Base-by-base conservation (phyloP, 129 eudicot species). In the Flaveria bidentis region DNA sequence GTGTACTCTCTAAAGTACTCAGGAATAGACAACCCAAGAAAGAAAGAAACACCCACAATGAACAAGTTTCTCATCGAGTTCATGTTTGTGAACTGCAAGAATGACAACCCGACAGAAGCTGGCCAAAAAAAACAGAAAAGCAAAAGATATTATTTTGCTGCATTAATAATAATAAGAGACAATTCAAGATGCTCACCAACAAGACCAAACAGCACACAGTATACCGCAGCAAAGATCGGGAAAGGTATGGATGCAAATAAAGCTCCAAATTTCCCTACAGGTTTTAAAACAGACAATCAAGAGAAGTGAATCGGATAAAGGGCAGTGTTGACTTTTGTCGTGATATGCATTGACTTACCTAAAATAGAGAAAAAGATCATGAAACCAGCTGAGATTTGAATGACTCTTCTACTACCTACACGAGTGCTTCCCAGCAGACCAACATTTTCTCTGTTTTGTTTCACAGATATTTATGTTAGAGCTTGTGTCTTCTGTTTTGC, bases 351-450 rank as follows among this genome's bases (percentile, higher is more conserved):
- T 57, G 20, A 51, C 84, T 79, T 67, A 95, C 99, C 99, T 79
- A 95, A 65, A 20, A 95, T 95, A 9, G 99, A 86, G 86, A 95
- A 95, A 85, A 95, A 95, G 78, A 95, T 95, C 99, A 95, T 95
- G 83, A 95, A 95, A 52, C 99, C 99, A 17, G 99, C 99, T 39
- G 99, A 86, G 30, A 91, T 87, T 81, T 95, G 99, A 81, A 95
- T 80, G 11, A 63, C 69, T 63, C 69, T 63, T 30, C 99, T 90
- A 83, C 99, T 95, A 60, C 99, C 99, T 20, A 95, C 99, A 71
- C 99, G 96, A 63, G 99, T 95, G 86, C 94, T 95, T 83, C 99
- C 99, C 63, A 95, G 86, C 47, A 95, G 95, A 22, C 99, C 99
- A 1, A 95, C 86, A 42, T 95, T 95, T 86, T 95, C 99, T 63